Percentiles rank a stretch among this genome's conserved stretches.
phyloP scores from a whole-genome alignment of 192 early-diverging fungal species.

The Coemansia sp. region DNA sequence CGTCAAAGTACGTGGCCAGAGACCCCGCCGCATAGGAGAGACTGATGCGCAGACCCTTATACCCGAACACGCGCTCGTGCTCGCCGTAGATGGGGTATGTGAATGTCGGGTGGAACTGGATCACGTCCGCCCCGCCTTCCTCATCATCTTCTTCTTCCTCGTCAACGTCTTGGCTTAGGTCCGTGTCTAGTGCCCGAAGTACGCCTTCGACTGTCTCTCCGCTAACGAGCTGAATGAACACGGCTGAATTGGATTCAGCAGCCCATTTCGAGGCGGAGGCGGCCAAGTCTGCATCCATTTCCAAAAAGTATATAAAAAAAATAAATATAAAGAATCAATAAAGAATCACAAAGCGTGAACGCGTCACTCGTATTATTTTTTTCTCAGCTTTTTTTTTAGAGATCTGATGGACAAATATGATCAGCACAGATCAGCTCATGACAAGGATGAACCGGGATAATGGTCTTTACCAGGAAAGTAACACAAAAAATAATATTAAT shows the following conservation, averaged over 20 bases:
- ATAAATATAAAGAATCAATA: not conserved
- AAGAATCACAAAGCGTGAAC: not conserved
- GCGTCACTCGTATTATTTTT: not conserved
- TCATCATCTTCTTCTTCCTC: constrained; percentile 46
- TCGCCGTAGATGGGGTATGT: constrained; percentile 91
- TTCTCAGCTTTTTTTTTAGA: not conserved
- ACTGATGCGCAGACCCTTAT: constrained; percentile 78
- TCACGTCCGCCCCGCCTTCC: constrained; percentile 37
- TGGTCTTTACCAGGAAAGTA: too few species aligned
- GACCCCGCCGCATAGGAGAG: constrained; percentile 81
- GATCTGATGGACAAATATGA: not conserved
- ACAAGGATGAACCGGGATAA: too few species aligned
- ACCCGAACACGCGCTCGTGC: constrained; percentile 88
- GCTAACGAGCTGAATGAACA: constrained; percentile 45
- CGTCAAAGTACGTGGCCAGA: constrained; percentile 69
- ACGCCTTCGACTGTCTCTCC: constrained; percentile 36
- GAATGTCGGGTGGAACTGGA: constrained; percentile 78
- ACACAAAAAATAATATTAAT: not conserved
- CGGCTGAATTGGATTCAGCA: constrained; percentile 41
- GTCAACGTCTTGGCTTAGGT: constrained; percentile 26
- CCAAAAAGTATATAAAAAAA: not conserved
- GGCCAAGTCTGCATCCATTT: constrained; percentile 38
- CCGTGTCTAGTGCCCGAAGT: constrained; percentile 27
- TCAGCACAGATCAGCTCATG: not conserved
- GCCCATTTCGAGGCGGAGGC: constrained; percentile 49